Percentiles rank a stretch among this genome's conserved stretches.
Evolutionary conservation across 306 rosid genomes (phyloP).

Genomic region (Castanospermum australe): DNA sequence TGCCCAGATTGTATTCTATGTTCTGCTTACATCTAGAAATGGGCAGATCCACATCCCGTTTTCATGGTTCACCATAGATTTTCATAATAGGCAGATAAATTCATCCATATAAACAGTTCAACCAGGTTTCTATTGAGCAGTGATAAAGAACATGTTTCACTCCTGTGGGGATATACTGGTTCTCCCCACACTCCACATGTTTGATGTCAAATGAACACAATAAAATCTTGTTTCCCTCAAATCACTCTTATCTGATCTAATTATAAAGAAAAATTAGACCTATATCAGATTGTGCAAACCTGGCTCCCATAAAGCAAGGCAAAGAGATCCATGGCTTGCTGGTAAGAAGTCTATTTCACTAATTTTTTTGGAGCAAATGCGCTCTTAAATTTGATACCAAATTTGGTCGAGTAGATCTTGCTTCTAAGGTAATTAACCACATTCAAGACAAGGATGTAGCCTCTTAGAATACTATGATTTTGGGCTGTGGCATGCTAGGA

Average conservation of each 20-base stretch:
- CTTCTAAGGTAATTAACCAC: constrained; percentile 47
- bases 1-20: neutral
- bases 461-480: constrained; percentile 76
- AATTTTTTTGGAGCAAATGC: constrained; percentile 57
- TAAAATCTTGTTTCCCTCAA: too few relatives aligned
- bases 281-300: constrained; percentile 64
- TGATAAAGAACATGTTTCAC: neutral
- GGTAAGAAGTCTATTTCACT: constrained; percentile 34
- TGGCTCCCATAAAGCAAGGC: constrained; percentile 59
- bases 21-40: neutral
- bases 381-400: constrained; percentile 61
- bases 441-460: constrained; percentile 53
- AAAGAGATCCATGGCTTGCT: constrained; percentile 56
- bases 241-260: too few relatives aligned
- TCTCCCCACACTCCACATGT: too few relatives aligned
- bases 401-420: constrained; percentile 56
- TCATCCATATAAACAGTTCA: neutral
- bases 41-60: neutral
- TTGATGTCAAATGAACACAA: too few relatives aligned
- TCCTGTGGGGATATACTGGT: too few relatives aligned
- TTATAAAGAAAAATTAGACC: too few relatives aligned
- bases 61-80: neutral
- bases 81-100: neutral
- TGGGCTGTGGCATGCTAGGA: constrained; percentile 68
- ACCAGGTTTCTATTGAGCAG: neutral